A percentile compares a stretch with the other conserved stretches of the same genome.
Evolutionary conservation across 148 eudicot species (phyloP).

Genomic region (Oxyria digyna): DNA sequence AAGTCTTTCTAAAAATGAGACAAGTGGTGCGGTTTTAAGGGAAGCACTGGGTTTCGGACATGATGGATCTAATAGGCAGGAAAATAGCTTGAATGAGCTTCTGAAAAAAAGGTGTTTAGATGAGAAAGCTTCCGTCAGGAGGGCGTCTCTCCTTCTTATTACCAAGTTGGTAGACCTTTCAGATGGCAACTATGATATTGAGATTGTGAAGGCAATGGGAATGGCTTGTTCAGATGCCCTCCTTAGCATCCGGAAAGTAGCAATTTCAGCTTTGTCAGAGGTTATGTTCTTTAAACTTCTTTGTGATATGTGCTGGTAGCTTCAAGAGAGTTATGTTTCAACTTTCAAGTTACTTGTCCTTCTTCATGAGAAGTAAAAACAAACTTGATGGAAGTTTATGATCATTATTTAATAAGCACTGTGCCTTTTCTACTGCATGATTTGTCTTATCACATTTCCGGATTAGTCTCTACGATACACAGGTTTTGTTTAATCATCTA

Average conservation of each 20-base stretch:
- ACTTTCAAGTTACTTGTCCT: neutral
- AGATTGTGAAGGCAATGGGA: constrained; percentile 72
- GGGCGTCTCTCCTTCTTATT: constrained; percentile 65
- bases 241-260: constrained; percentile 90
- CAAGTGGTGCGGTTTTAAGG: constrained; percentile 29
- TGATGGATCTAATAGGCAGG: constrained; percentile 11
- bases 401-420: neutral
- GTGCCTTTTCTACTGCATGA: neutral
- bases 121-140: constrained; percentile 94
- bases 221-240: constrained; percentile 90
- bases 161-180: constrained; percentile 56
- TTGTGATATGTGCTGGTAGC: neutral
- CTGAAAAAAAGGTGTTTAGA: constrained; percentile 65
- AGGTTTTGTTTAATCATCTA: neutral
- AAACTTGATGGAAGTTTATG: neutral
- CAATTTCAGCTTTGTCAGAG: constrained; percentile 88
- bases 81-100: constrained; percentile 34
- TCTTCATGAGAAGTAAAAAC: neutral
- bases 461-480: neutral
- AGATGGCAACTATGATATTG: constrained; percentile 54
- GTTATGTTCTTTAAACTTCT: constrained; percentile 20
- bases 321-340: neutral
- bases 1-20: constrained; percentile 28
- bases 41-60: constrained; percentile 35
- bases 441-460: neutral